A percentile compares a stretch with the other conserved stretches of the same genome.
Evolutionary conservation across 257 asterid genomes (phyloP).

Genomic region (Lycium ferocissimum): DNA sequence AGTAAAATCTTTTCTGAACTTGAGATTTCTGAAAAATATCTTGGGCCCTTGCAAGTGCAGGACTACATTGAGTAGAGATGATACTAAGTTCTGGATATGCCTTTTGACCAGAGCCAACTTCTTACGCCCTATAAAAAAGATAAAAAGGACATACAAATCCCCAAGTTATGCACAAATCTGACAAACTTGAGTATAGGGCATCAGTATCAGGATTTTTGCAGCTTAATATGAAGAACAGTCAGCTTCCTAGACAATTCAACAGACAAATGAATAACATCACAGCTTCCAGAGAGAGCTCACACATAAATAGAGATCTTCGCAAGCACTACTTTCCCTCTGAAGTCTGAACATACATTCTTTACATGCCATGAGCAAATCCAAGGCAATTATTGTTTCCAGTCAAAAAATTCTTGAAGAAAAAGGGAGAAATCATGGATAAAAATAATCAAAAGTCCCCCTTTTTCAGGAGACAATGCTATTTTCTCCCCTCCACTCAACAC

Average conservation of each 20-base stretch:
- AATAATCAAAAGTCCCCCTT: not conserved
- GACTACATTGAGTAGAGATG: conserved; percentile 76
- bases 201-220: conserved; percentile 1
- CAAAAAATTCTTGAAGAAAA: not conserved
- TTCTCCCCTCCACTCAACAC: not conserved
- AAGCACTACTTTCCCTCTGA: not conserved
- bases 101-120: conserved; percentile 61
- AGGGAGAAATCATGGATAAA: not conserved
- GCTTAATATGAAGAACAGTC: not conserved
- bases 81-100: conserved; percentile 71
- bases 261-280: not conserved
- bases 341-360: not conserved
- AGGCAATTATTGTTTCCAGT: conserved; percentile 9
- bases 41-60: conserved; percentile 79
- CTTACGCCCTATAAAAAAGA: conserved; percentile 65
- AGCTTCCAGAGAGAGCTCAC: not conserved
- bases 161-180: conserved; percentile 15
- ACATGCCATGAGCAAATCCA: not conserved
- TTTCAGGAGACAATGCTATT: not conserved
- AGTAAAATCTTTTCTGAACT: conserved; percentile 41
- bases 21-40: conserved; percentile 50
- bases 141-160: conserved; percentile 30
- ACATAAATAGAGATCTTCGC: not conserved
- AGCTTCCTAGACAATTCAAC: not conserved
- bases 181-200: not conserved